These are phyloP conservation scores for Gymnopus androsaceus DNA, from an alignment of 1,284 basidiomycete genomes.

Conservation along the genomic window DNA sequence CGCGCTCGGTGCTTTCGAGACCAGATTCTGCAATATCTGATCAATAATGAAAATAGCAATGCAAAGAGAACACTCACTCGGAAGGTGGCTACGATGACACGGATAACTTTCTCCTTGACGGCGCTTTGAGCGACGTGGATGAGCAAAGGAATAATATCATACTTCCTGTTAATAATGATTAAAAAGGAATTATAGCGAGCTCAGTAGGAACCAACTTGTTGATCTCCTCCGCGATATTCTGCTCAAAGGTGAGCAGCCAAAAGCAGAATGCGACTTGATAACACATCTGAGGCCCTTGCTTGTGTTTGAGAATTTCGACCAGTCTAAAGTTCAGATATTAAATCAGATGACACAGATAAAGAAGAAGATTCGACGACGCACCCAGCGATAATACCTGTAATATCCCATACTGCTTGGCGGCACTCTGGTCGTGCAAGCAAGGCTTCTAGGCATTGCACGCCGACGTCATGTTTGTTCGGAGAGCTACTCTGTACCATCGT, in stretches of 20 bases:
- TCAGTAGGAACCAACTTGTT: constrained; percentile 59
- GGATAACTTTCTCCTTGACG: constrained; percentile 96
- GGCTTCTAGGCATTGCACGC: constrained; percentile 87
- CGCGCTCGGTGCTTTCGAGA: constrained; percentile 76
- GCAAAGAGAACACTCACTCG: constrained; percentile 46
- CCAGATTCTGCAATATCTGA: constrained; percentile 80
- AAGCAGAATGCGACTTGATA: constrained; percentile 93
- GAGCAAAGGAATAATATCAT: constrained; percentile 87
- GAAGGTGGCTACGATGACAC: constrained; percentile 93
- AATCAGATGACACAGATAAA: constrained; percentile 5
- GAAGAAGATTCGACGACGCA: constrained; percentile 26
- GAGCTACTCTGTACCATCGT: constrained; percentile 63
- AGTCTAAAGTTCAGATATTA: constrained; percentile 47
- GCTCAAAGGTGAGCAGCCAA: constrained; percentile 93
- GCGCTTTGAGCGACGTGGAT: constrained; percentile 86
- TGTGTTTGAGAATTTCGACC: constrained; percentile 76
- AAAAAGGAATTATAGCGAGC: background rate
- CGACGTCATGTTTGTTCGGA: constrained; percentile 81
- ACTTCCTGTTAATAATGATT: constrained; percentile 57
- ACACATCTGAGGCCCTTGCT: constrained; percentile 87
- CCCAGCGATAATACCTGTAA: constrained; percentile 69
- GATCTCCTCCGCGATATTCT: constrained; percentile 80
- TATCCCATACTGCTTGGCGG: constrained; percentile 73
- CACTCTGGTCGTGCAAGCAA: constrained; percentile 82
- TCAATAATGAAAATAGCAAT: constrained; percentile 16